A percentile compares a stretch with the other conserved stretches of the same genome.
These are phyloP conservation scores for Sindora glabra DNA, from an alignment of 306 rosid genomes.

Conservation along the genomic window DNA sequence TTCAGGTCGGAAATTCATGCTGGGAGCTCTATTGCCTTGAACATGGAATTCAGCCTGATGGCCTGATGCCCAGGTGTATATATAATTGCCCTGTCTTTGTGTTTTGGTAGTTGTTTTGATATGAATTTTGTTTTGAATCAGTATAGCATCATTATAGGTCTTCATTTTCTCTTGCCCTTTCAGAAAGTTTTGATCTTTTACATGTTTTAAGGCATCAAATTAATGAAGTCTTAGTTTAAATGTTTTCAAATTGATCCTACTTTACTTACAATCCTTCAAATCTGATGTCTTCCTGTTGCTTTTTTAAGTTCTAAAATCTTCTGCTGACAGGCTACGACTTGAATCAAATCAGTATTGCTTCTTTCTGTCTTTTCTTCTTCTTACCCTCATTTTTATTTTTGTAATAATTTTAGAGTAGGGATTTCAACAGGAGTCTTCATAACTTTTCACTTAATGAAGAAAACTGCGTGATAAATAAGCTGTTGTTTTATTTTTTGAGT, in stretches of 20 bases:
- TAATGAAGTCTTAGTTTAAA: not conserved
- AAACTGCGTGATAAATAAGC: too few species aligned
- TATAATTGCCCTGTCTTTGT: not conserved
- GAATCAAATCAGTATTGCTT: not conserved
- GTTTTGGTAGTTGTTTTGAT: not conserved
- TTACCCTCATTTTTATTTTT: not conserved
- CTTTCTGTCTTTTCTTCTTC: not conserved
- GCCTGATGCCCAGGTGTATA: conserved; percentile 57
- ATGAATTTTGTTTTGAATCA: conserved; percentile 1
- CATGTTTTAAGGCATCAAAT: too few species aligned
- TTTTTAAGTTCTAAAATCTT: not conserved
- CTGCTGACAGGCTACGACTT: not conserved
- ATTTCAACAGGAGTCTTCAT: too few species aligned
- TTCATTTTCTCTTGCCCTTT: not conserved
- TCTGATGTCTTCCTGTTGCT: not conserved
- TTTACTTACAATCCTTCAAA: not conserved
- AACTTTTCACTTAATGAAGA: too few species aligned
- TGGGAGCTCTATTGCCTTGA: conserved; percentile 82
- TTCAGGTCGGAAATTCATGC: conserved; percentile 75
- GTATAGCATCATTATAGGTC: not conserved
- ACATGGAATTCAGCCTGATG: conserved; percentile 68
- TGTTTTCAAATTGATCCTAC: not conserved
- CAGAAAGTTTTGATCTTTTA: not conserved
- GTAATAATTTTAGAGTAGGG: not conserved
- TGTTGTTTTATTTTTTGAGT: too few species aligned